These are phyloP conservation scores for Beauveria rudraprayagi DNA, from an alignment of 2,329 filamentous ascomycete species.

Conservation along the genomic window DNA sequence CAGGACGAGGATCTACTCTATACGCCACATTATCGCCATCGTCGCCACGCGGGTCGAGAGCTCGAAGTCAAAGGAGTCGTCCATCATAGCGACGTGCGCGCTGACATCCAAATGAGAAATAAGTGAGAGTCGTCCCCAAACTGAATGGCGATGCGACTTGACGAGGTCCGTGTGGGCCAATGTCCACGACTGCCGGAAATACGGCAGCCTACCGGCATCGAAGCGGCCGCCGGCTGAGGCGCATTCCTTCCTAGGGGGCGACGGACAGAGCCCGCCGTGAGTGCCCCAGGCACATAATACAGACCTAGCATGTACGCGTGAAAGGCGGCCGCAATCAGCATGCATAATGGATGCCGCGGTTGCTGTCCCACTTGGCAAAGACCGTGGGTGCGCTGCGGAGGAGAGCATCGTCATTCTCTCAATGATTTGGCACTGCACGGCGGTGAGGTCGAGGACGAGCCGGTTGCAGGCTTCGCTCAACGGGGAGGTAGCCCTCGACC, in stretches of 20 bases:
- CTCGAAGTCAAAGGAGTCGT: conserved; percentile 58
- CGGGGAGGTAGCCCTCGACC: conserved; percentile 37
- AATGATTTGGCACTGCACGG: conserved; percentile 57
- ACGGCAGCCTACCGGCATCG: conserved; percentile 54
- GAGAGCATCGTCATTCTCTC: conserved; percentile 40
- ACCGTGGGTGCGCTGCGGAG: conserved; percentile 45
- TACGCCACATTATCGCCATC: conserved; percentile 34
- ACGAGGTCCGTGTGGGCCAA: conserved; percentile 57
- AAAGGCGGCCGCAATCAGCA: conserved; percentile 41
- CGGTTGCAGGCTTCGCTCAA: too few relatives aligned
- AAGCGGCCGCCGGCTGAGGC: conserved; percentile 58
- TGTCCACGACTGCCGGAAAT: conserved; percentile 59
- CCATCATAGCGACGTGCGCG: conserved; percentile 61
- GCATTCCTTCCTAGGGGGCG: conserved; percentile 59
- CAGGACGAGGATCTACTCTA: conserved; percentile 46
- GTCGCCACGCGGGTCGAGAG: conserved; percentile 39
- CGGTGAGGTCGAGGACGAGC: conserved; percentile 16
- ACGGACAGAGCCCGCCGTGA: conserved; percentile 52
- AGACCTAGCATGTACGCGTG: conserved; percentile 56
- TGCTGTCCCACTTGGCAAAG: conserved; percentile 63
- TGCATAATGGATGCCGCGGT: conserved; percentile 54
- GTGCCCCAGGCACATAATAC: conserved; percentile 51
- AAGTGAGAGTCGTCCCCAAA: conserved; percentile 54
- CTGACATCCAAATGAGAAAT: conserved; percentile 54
- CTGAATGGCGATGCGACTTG: conserved; percentile 52